Percentiles rank a stretch among this genome's conserved stretches.
phyloP scores from a whole-genome alignment of 2,329 filamentous ascomycete genomes.

The Colletotrichum aenigma region DNA sequence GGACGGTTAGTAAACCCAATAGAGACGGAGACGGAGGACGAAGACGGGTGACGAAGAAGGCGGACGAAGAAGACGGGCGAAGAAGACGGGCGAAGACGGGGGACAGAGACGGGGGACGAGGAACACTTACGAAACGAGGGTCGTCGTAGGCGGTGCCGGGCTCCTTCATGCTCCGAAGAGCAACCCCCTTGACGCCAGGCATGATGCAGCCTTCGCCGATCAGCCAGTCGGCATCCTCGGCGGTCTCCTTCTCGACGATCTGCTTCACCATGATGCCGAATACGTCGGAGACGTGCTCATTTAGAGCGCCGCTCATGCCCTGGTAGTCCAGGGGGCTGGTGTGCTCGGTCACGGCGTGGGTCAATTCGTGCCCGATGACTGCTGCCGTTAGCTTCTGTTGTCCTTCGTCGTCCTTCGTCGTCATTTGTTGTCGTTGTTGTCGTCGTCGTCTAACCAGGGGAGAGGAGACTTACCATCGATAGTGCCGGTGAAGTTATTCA shows the following conservation, averaged over 20 bases:
- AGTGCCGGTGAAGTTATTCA: constrained; percentile 55
- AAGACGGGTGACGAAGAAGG: background rate
- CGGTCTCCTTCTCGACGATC: constrained; percentile 47
- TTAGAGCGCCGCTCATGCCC: constrained; percentile 58
- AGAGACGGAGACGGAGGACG: background rate
- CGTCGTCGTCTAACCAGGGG: background rate
- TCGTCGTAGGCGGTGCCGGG: constrained; percentile 59
- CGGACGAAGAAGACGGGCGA: background rate
- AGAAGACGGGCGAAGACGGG: background rate
- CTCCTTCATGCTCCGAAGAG: constrained; percentile 58
- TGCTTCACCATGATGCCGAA: constrained; percentile 65
- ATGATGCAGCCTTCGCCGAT: constrained; percentile 58
- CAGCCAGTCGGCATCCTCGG: constrained; percentile 56
- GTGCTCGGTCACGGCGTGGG: constrained; percentile 58
- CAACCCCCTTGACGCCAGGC: constrained; percentile 53
- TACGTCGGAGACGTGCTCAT: constrained; percentile 61
- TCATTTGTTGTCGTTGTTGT: background rate
- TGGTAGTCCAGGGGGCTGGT: constrained; percentile 54
- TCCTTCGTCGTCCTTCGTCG: background rate
- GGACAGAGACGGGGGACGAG: background rate
- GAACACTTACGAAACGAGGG: constrained; percentile 47
- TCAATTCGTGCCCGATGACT: constrained; percentile 61
- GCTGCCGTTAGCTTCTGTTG: background rate
- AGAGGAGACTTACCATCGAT: constrained; percentile 44
- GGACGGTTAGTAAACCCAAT: background rate